Evolutionary conservation across 768 basidiomycete genomes (phyloP), one percentile per base, ranked within the genome.

Genomic region (Lentinula edodes): DNA sequence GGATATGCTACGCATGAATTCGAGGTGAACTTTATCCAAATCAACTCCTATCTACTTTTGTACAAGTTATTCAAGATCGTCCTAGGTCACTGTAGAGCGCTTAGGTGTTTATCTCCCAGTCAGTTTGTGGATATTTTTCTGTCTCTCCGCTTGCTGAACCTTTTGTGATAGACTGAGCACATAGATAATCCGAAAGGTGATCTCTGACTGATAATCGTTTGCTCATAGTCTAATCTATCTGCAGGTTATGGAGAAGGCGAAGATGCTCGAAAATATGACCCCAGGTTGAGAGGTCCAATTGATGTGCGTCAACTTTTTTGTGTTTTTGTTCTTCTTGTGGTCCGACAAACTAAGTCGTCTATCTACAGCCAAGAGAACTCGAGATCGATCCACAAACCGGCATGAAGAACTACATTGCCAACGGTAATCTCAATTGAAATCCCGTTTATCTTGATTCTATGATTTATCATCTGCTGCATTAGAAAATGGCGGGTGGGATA

Each of bases 351-450:
- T 42, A 23, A 28, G 4, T 61, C 15, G 63, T 46, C 39, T n/a
- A 20, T 38, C 28, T 45, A 18, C 62, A 90, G 86, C 90, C 90
- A 0, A 75, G 81, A 39, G 95, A 98, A 68, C 78, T 96, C 0
- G 89, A 95, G 66, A 80, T 98, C 6, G 95, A 98, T 71, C 84
- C 83, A 0, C 75, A 80, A 13, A 91, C 90, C 0, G 95, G 94
- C 2, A 95, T 98, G 94, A 95, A 95, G 78, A 98, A 95, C 66
- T 93, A 92, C 72, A 95, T 95, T 62, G 91, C 91, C 0, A 95
- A 95, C 71, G 85, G 86, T 83, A 62, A 23, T 10, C 15, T 62
- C 41, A 13, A 28, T 6, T 7, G 9, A 45, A 35, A 18, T 16
- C 20, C n/a, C 23, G n/a, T 7, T 2, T 28, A 3, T 28, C n/a